phyloP scores from a whole-genome alignment of 805 yeast species.

The Wickerhamiella cacticola region DNA sequence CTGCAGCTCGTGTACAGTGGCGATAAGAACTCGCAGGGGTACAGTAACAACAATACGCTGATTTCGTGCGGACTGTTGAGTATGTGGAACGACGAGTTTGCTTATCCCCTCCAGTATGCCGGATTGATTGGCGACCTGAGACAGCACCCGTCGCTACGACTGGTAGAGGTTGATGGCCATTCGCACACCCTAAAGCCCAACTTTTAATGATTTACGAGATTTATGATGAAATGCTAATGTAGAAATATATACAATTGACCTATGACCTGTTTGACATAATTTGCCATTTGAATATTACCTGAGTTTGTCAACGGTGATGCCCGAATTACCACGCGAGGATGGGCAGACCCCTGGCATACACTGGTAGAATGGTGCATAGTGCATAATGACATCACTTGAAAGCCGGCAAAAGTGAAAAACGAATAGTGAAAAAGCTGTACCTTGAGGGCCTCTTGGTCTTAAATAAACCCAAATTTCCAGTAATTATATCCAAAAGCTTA shows the following conservation, averaged over 20 bases:
- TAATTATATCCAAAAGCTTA: no score
- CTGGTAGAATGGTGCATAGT: neutral
- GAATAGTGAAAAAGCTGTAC: no score
- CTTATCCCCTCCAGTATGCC: slow-evolving; percentile 18
- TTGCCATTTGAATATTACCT: no score
- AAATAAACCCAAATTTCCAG: neutral
- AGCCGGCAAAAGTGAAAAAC: no score
- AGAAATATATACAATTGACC: neutral
- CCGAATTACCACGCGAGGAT: neutral
- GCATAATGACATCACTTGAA: neutral
- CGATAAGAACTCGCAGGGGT: slow-evolving; percentile 7
- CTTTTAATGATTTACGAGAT: neutral
- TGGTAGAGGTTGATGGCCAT: slow-evolving; percentile 17
- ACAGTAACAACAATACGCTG: slow-evolving; percentile 14
- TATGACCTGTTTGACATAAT: no score
- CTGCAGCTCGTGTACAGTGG: slow-evolving; percentile 14
- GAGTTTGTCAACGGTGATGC: slow-evolving; percentile 5
- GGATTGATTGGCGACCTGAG: slow-evolving; percentile 15
- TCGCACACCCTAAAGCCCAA: slow-evolving; percentile 9
- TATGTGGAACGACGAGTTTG: slow-evolving; percentile 18
- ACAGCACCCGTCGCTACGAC: slow-evolving; percentile 14
- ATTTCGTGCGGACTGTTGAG: slow-evolving; percentile 18
- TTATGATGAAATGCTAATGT: neutral
- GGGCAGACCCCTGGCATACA: neutral
- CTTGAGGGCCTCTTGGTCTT: neutral